Percentiles rank a stretch among this genome's conserved stretches.
Conservation (phyloP, 2,329 filamentous ascomycete genomes). For the Emydomyces testavorans region DNA sequence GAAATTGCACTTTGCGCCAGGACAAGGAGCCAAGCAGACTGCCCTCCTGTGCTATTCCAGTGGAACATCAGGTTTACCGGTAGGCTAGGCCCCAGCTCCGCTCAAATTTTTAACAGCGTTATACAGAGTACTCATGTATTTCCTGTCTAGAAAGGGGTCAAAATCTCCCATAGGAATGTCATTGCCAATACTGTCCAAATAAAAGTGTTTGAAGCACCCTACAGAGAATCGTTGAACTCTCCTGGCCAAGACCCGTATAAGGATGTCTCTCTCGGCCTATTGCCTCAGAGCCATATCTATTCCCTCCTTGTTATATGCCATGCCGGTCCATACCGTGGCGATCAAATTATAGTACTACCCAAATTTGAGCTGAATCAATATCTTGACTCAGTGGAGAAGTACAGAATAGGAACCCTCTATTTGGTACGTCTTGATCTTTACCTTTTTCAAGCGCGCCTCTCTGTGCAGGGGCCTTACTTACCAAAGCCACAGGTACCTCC, state of each 20-base stretch:
- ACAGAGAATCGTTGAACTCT: constrained; percentile 19
- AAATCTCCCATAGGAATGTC: constrained; percentile 69
- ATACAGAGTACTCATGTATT: not conserved
- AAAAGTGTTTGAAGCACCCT: constrained; percentile 38
- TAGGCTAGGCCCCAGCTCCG: too few relatives aligned
- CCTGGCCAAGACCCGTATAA: constrained; percentile 39
- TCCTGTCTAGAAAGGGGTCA: constrained; percentile 58
- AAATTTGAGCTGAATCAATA: constrained; percentile 63
- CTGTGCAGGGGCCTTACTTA: not conserved
- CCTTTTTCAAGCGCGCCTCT: not conserved
- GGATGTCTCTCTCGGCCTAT: constrained; percentile 53
- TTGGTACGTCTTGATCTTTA: constrained; percentile 42
- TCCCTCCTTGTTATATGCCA: constrained; percentile 61
- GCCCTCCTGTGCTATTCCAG: constrained; percentile 72
- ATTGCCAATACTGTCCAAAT: constrained; percentile 65
- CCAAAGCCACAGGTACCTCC: constrained; percentile 52
- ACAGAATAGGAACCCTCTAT: constrained; percentile 56
- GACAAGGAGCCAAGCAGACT: constrained; percentile 46
- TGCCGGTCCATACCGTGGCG: constrained; percentile 55
- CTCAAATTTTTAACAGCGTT: not conserved
- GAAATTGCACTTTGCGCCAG: constrained; percentile 31
- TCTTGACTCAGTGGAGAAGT: constrained; percentile 53
- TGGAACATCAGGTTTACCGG: constrained; percentile 66
- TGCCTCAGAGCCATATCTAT: constrained; percentile 76
- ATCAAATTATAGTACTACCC: constrained; percentile 57